phyloP scores from a whole-genome alignment of 106 monocot genomes.

The Gastrodia elata region DNA sequence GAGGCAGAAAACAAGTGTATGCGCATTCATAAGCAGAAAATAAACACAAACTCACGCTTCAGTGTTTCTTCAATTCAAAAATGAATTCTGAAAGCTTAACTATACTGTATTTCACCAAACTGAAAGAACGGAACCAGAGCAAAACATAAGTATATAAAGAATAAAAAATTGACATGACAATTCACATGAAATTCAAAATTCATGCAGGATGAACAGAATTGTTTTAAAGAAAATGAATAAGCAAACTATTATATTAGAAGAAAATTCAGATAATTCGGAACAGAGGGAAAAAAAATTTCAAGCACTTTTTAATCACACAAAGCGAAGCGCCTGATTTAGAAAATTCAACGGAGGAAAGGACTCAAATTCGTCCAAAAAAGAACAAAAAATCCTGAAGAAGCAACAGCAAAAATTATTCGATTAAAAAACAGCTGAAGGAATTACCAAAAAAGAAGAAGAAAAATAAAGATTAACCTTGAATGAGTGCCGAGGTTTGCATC shows the following conservation, averaged over 20 bases:
- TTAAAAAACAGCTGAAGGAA: no score
- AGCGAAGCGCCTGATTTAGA: neutral
- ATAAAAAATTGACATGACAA: neutral
- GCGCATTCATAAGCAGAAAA: neutral
- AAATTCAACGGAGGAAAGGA: neutral
- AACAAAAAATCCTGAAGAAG: neutral
- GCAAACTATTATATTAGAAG: neutral
- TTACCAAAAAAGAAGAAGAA: neutral
- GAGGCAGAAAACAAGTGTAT: neutral
- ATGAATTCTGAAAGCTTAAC: neutral
- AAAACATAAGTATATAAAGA: neutral
- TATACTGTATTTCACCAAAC: neutral
- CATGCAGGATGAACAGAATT: neutral
- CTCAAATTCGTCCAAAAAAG: neutral
- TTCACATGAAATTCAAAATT: neutral
- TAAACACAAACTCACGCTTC: neutral
- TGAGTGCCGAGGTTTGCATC: constrained; percentile 82
- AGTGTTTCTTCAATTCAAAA: neutral
- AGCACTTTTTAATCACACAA: neutral
- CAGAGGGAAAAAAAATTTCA: neutral
- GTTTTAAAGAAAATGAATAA: neutral
- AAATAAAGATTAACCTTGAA: constrained; percentile 47
- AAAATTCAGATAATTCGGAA: neutral
- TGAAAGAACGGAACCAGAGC: neutral
- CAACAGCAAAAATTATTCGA: neutral